Evolutionary conservation across 2,329 filamentous ascomycete species (phyloP), one percentile per base, ranked within the genome.

Genomic region (Ploettnerulaceae sp.): DNA sequence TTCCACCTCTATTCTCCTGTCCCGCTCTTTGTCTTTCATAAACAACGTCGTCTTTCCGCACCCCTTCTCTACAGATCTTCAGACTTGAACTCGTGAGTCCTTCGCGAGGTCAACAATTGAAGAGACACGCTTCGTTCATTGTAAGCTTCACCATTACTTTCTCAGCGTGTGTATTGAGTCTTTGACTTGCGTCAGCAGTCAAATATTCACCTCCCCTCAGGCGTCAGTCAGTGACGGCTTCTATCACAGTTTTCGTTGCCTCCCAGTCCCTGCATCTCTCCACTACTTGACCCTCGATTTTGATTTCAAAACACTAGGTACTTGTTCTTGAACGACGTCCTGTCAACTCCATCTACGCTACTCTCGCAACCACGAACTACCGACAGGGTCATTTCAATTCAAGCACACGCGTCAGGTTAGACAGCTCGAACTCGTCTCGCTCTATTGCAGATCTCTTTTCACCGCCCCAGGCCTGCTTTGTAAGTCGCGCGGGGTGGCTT

Each of bases 91-190:
- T 51, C 43, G 53, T 55, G 49, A 48, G 26, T 49, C 49, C 28
- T 51, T 55, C 51, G 49, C 45, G 45, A 55, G 44, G 40, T 48
- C 33, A 17, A 24, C 29, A 15, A 34, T 42, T 44, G 44, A 47
- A 47, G 39, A 40, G 18, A 26, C 17, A 43, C 22, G 32, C 12
- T 39, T n/a, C 20, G 18, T 21, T 25, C 21, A 26, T 18, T 40
- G 53, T 55, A 47, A 53, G 50, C 35, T 33, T 21, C 24, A 7
- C 18, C 29, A n/a, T 9, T 12, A 24, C 21, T 28, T 11, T 14
- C 14, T 14, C 28, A 24, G 15, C 28, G 12, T 33, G 26, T 29
- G 26, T n/a, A n/a, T 8, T 4, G 26, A n/a, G 26, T 29, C 26
- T 29, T 29, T 8, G 26, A 29, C 9, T n/a, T 29, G 26, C 11